Evolutionary conservation across 2,329 filamentous ascomycete genomes (phyloP), one percentile per base, ranked within the genome.

Genomic region (Macroventuria anomochaeta): DNA sequence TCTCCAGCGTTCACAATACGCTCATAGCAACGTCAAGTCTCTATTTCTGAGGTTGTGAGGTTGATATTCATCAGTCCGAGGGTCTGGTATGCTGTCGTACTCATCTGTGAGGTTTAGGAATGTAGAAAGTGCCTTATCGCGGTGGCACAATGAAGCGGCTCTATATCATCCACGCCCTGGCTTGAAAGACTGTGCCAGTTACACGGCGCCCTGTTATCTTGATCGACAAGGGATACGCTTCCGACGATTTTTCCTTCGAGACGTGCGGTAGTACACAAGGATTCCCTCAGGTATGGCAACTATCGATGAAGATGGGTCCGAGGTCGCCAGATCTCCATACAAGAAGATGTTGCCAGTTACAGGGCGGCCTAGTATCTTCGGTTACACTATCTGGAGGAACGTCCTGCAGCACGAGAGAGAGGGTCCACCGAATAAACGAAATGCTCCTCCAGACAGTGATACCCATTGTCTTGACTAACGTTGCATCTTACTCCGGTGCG

Each of bases 71-170:
- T 32, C 13, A 23, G 20, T 18, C 29, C 18, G 11, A 11, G 10
- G 23, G 6, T 20, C 5, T 34, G 34, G 21, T 33, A 26, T 11
- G n/a, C 15, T 32, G 33, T 36, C 13, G 29, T 37, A 26, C 29
- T 34, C 23, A 18, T 46, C 32, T 21, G 1, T 21, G 5, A 20
- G 5, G 4, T 18, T 7, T 13, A 46, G 42, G 49, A 46, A 46
- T 42, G 31, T 25, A 25, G 34, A 46, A 46, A n/a, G 37, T 37
- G 23, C 25, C 29, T 46, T 46, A 42, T 53, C 37, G 18, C 20
- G 10, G 37, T 37, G 18, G n/a, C 42, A 41, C 41, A 29, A 41
- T 1, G 13, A 15, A 15, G 18, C 41, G 17, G 37, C 36, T 46
- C 5, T 17, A 33, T 17, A n/a, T 34, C 36, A 48, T 28, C 20